Base-by-base conservation (phyloP, 176 grass and related monocot species). In the Avena sativa region DNA sequence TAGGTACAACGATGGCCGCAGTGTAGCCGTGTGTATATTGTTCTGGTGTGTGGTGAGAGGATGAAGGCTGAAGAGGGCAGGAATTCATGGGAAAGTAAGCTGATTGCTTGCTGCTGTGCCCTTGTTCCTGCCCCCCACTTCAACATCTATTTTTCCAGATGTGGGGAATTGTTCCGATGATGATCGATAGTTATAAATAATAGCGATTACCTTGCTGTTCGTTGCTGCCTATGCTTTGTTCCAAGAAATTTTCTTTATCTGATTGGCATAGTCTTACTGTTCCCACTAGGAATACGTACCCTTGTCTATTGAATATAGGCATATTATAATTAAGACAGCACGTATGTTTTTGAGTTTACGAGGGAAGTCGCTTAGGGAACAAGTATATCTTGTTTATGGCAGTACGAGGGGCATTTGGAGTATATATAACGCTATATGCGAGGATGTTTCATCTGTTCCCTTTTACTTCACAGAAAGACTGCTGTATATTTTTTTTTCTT, bases 1-100 rank as follows among this genome's bases (percentile, higher is more conserved):
- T 1, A n/a, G 55, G 81, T 49, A 63, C 77, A 69, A 81, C 81
- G 50, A 85, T 81, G 82, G 71, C 86, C 61, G 86, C 43, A 40
- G 82, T 12, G 77, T 65, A 25, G 81, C 81, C 81, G 49, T 85
- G 77, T 90, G 20, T 90, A 90, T 93, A 88, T 78, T 88, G 81
- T 75, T 81, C 43, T 44, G 38, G 60, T 66, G 76, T 55, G 79
- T n/a, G 16, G 79, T 82, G 84, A 71, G 53, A 55, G 21, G 48
- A 32, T 81, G 59, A 77, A 85, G 13, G 50, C 64, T 49, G 85
- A n/a, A 86, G 62, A 70, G 79, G 34, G 61, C 64, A 46, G 70
- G 71, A 71, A 62, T 47, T 64, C 56, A 60, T 81, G 40, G 60
- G 50, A 44, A 87, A 11, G 71, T 38, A 26, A 78, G 26, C 17